These are phyloP conservation scores for Chimonanthus praecox DNA, from an alignment of 164 flowering plant species.

Conservation along the genomic window DNA sequence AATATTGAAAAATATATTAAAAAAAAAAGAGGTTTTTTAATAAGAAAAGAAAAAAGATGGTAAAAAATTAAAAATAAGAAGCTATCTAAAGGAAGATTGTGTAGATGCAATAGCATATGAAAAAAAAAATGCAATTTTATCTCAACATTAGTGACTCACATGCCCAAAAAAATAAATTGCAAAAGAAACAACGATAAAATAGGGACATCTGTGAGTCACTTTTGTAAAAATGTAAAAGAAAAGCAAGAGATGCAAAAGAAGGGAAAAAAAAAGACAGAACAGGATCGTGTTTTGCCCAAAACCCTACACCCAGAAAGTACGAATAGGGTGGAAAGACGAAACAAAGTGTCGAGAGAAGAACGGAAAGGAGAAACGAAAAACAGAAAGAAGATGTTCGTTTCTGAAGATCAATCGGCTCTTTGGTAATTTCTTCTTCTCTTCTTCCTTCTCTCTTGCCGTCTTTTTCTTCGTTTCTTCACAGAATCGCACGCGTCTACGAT, in stretches of 20 bases:
- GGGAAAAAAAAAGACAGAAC: too few species aligned
- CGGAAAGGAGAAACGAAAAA: background rate
- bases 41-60: too few species aligned
- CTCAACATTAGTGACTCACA: background rate
- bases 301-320: background rate
- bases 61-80: too few species aligned
- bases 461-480: too few species aligned
- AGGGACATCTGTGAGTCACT: background rate
- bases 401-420: background rate
- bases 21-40: too few species aligned
- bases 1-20: too few species aligned
- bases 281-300: background rate
- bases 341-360: background rate
- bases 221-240: too few species aligned
- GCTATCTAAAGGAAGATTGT: too few species aligned
- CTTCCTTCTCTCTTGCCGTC: too few species aligned
- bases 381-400: background rate
- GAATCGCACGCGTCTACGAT: too few species aligned
- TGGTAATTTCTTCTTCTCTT: background rate
- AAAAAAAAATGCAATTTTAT: too few species aligned
- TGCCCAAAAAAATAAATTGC: background rate
- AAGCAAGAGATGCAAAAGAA: background rate
- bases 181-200: background rate
- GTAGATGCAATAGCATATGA: too few species aligned
- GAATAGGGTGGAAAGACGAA: background rate